phyloP scores from a whole-genome alignment of 1,284 basidiomycete species.

The Heterobasidion irregulare region DNA sequence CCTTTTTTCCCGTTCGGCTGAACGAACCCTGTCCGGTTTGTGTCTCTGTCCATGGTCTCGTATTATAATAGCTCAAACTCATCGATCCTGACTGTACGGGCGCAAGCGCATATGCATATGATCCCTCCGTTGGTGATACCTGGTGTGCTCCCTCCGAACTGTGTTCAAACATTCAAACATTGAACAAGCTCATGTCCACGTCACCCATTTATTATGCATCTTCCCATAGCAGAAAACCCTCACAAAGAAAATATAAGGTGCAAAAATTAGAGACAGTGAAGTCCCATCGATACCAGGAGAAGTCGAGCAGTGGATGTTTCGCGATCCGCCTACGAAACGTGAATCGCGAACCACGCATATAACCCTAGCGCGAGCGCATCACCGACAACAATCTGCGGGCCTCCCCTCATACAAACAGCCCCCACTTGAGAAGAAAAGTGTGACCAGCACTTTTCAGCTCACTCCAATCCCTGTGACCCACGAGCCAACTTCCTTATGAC shows the following conservation, averaged over 20 bases:
- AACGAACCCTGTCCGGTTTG: too few relatives aligned
- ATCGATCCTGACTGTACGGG: too few relatives aligned
- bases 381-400: too few relatives aligned
- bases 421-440: neutral
- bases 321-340: neutral
- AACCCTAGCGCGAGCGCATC: neutral
- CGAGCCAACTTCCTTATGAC: neutral
- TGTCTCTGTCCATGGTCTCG: too few relatives aligned
- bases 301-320: neutral
- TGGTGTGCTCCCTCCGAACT: too few relatives aligned
- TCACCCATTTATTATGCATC: too few relatives aligned
- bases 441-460: neutral
- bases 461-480: neutral
- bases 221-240: neutral
- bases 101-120: too few relatives aligned
- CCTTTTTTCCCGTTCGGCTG: too few relatives aligned
- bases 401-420: neutral
- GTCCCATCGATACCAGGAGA: neutral
- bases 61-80: too few relatives aligned
- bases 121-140: too few relatives aligned
- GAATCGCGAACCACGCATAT: neutral
- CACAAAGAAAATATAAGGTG: neutral
- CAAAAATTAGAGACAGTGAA: neutral
- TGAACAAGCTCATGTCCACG: too few relatives aligned
- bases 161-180: too few relatives aligned